Evolutionary conservation across 805 yeast species (phyloP).

Genomic region (Zygoascus tannicola): DNA sequence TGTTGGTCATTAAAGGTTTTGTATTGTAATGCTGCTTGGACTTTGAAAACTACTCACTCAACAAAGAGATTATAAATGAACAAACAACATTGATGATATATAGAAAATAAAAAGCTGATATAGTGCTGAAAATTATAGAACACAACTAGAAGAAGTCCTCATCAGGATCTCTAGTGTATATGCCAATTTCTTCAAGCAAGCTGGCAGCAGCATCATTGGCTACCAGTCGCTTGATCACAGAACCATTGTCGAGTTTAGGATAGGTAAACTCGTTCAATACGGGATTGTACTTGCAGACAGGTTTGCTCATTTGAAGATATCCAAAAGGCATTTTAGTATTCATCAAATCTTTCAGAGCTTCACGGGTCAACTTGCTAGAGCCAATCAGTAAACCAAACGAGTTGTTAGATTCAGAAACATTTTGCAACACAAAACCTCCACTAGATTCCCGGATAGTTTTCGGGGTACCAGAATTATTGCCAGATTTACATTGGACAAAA

Average conservation of each 20-base stretch:
- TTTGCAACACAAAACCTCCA: slow-evolving; percentile 35
- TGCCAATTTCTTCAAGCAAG: not conserved
- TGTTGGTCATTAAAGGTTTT: too few relatives aligned
- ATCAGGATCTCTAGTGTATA: too few relatives aligned
- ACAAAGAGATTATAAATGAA: too few relatives aligned
- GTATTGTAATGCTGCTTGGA: too few relatives aligned
- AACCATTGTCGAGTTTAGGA: not conserved
- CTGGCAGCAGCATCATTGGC: not conserved
- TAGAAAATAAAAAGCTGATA: too few relatives aligned
- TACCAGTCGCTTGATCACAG: not conserved
- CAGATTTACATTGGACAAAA: slow-evolving; percentile 51
- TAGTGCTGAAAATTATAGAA: too few relatives aligned
- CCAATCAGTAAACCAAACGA: slow-evolving; percentile 9
- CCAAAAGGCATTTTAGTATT: slow-evolving; percentile 9
- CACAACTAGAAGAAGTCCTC: too few relatives aligned
- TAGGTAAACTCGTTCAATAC: not conserved
- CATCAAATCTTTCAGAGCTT: slow-evolving; percentile 7
- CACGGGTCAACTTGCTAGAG: slow-evolving; percentile 8
- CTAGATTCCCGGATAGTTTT: slow-evolving; percentile 42
- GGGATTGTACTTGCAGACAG: not conserved
- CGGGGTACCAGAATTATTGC: slow-evolving; percentile 35
- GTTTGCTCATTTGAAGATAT: slow-evolving; percentile 7
- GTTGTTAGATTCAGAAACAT: slow-evolving; percentile 1
- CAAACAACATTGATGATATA: too few relatives aligned
- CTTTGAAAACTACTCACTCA: too few relatives aligned